A percentile compares a stretch with the other conserved stretches of the same genome.
Evolutionary conservation across 2,329 filamentous ascomycete genomes (phyloP).

Genomic region (Penicillium sp.): DNA sequence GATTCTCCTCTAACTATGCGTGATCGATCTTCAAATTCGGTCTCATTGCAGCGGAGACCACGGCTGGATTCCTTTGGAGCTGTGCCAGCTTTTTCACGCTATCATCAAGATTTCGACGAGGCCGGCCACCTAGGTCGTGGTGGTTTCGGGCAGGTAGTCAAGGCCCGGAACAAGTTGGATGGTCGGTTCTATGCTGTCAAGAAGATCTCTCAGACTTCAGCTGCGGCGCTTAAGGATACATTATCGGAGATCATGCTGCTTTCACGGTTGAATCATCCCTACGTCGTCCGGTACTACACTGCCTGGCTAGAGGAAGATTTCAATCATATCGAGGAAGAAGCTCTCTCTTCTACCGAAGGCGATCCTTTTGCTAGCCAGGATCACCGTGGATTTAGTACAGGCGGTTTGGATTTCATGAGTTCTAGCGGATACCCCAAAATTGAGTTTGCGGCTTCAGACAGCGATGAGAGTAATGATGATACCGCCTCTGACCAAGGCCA

Average conservation of each 20-base stretch:
- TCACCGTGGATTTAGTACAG: conserved; percentile 57
- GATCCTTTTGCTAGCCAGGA: conserved; percentile 41
- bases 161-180: conserved; percentile 89
- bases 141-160: conserved; percentile 93
- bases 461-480: conserved; percentile 43
- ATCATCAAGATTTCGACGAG: conserved; percentile 84
- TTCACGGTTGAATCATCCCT: conserved; percentile 87
- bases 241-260: conserved; percentile 82
- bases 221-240: conserved; percentile 55
- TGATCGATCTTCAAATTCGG: conserved; percentile 42
- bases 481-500: conserved; percentile 33
- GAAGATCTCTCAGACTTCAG: conserved; percentile 80
- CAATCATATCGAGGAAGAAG: conserved; percentile 38
- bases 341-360: conserved; percentile 49
- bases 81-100: conserved; percentile 60
- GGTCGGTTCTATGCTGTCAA: conserved; percentile 94
- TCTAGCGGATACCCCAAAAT: conserved; percentile 71
- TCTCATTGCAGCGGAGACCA: conserved; percentile 45
- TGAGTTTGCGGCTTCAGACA: conserved; percentile 60
- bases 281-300: conserved; percentile 83
- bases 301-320: conserved; percentile 79
- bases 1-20: conserved; percentile 35
- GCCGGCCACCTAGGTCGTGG: conserved; percentile 84
- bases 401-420: conserved; percentile 88
- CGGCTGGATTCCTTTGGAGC: conserved; percentile 59